Conservation (phyloP, 179 eudicot species). For the Amaranthus tricolor region DNA sequence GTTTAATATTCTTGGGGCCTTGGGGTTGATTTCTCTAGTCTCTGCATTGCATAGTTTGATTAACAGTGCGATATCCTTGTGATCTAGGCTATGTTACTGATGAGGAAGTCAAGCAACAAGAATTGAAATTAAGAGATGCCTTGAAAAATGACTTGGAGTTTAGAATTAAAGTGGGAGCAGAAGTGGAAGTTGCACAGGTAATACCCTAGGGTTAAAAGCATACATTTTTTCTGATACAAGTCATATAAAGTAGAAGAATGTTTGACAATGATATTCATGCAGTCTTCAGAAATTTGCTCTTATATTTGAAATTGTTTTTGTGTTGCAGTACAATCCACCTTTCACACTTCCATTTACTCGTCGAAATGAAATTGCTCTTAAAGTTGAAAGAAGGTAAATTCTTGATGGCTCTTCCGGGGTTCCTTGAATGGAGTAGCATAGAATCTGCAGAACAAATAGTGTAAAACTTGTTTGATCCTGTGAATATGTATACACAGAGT, state of each 20-base stretch:
- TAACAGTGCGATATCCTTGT: not conserved
- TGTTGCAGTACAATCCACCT: constrained; percentile 89
- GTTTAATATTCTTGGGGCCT: not conserved
- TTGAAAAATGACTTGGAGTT: constrained; percentile 54
- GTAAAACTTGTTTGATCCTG: constrained; percentile 9
- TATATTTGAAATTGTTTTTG: not conserved
- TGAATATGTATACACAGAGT: constrained; percentile 11
- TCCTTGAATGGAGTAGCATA: not conserved
- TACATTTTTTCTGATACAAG: not conserved
- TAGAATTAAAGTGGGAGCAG: constrained; percentile 57
- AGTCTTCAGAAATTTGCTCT: constrained; percentile 1
- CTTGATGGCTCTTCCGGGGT: not conserved
- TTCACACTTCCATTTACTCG: constrained; percentile 83
- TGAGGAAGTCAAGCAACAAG: constrained; percentile 66
- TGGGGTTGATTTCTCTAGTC: not conserved
- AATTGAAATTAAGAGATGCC: constrained; percentile 55
- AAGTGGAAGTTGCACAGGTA: constrained; percentile 83
- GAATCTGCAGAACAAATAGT: not conserved
- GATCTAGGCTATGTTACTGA: constrained; percentile 80
- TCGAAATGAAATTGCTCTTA: constrained; percentile 87
- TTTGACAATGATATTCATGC: constrained; percentile 4
- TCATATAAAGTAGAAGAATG: not conserved
- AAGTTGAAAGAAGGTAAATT: constrained; percentile 63
- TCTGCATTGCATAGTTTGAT: constrained; percentile 3
- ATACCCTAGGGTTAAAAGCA: constrained; percentile 2